Evolutionary conservation across 2,329 filamentous ascomycete species (phyloP).

Genomic region (Clarireedia hainanense): DNA sequence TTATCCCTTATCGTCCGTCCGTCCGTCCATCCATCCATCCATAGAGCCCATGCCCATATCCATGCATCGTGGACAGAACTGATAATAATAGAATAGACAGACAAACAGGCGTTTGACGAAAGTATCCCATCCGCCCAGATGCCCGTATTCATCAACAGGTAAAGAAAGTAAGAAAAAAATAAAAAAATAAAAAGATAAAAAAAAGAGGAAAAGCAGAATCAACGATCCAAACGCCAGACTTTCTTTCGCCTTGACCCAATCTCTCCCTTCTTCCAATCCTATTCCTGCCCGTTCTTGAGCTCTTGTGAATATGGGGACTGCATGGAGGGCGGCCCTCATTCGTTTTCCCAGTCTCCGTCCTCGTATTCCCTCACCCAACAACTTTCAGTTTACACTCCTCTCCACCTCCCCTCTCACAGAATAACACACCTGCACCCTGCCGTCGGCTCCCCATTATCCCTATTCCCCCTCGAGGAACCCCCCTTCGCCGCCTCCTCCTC

Average conservation of each 20-base stretch:
- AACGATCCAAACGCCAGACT: too few relatives aligned
- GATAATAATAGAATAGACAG: not conserved
- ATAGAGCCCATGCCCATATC: not conserved
- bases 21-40: not conserved
- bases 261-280: too few relatives aligned
- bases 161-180: too few relatives aligned
- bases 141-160: not conserved
- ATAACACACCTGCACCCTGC: slow-evolving; percentile 60
- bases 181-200: too few relatives aligned
- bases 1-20: not conserved
- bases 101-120: too few relatives aligned
- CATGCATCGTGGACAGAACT: not conserved
- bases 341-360: not conserved
- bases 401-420: slow-evolving; percentile 34
- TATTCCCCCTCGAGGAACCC: slow-evolving; percentile 33
- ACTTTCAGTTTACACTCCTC: not conserved
- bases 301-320: too few relatives aligned
- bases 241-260: not conserved
- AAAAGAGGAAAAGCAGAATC: too few relatives aligned
- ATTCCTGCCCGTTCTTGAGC: too few relatives aligned
- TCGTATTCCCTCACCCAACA: not conserved
- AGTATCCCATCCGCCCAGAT: not conserved
- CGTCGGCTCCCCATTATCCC: slow-evolving; percentile 46
- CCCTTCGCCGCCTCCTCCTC: slow-evolving; percentile 45
- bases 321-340: too few relatives aligned